Conservation (phyloP, 441 rosid genomes). For the Jatropha podagrica region DNA sequence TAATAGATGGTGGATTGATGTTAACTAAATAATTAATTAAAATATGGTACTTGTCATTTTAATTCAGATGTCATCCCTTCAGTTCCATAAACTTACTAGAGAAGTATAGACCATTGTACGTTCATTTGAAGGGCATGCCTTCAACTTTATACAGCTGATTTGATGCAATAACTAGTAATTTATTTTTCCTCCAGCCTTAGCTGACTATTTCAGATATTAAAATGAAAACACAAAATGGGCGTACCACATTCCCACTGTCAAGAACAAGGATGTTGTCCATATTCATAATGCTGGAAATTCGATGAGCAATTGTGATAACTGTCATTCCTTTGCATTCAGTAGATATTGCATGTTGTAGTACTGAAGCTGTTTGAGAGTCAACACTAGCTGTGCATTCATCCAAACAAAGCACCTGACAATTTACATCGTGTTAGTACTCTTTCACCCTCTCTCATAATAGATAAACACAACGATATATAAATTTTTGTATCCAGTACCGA, state of each 20-base stretch:
- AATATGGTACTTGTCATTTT: no score
- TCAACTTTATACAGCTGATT: background rate
- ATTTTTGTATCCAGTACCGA: background rate
- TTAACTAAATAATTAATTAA: background rate
- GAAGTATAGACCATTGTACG: no score
- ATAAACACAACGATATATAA: background rate
- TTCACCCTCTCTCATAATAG: background rate
- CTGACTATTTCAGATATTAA: background rate
- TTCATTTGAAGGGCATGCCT: no score
- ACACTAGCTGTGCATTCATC: slow-evolving; percentile 95
- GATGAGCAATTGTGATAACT: slow-evolving; percentile 88
- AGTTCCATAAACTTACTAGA: no score
- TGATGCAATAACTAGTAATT: background rate
- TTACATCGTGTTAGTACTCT: slow-evolving; percentile 4
- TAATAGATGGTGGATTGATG: background rate
- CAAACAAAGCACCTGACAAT: slow-evolving; percentile 73
- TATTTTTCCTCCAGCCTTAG: background rate
- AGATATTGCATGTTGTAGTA: slow-evolving; percentile 70
- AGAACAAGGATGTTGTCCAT: slow-evolving; percentile 79
- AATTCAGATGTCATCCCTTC: no score
- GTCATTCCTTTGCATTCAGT: slow-evolving; percentile 74
- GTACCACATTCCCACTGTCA: slow-evolving; percentile 67
- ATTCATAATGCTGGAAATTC: slow-evolving; percentile 76
- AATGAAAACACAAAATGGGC: slow-evolving; percentile 9
- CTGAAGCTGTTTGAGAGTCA: slow-evolving; percentile 71